Base-by-base conservation (phyloP, 108 stramenopile genomes). In the Pseudonitzschia multiseries region DNA sequence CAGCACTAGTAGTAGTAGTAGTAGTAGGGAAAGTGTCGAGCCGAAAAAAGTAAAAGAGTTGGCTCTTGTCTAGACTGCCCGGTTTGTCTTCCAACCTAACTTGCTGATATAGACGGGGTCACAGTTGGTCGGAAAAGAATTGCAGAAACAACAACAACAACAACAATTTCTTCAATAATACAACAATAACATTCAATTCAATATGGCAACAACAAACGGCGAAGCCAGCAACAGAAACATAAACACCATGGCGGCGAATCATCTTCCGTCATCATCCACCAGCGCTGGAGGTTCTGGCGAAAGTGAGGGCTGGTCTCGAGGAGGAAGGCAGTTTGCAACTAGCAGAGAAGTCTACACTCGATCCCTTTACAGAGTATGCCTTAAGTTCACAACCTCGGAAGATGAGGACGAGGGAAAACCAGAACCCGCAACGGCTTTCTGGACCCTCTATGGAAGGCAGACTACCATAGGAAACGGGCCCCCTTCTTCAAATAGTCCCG, bases 341-440 rank as follows among this genome's bases (percentile, higher is more conserved):
- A 72, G 85, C 42, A 80, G 89, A 57, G 93, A 94, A 79, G 82
- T 92, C n/a, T 94, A 94, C 79, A 92, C 93, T 18, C 73, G 93
- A 27, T 79, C 85, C 10, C 81, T 94, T 10, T 92, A 77, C 69
- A 84, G 93, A 65, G 78, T 94, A 65, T 94, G 93, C 73, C 78
- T 94, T 61, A 94, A 94, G 83, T 94, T 94, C 69, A 94, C 93
- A 68, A 94, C 93, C 10, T 94, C 93, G 36, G 93, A 94, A 73
- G 93, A 94, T 56, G 93, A 94, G 60, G 93, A 94, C 59, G 93
- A 94, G 75, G 93, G 93, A 26, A 94, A 94, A 72, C 90, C 88
- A n/a, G 93, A 94, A 79, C 91, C 93, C 8, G 91, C 88, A 28
- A 94, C 93, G 61, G 89, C 93, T 28, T 94, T 87, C 57, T 94